Base-by-base conservation (phyloP, 169 alveolate genomes). In the Eimeria tenella region DNA sequence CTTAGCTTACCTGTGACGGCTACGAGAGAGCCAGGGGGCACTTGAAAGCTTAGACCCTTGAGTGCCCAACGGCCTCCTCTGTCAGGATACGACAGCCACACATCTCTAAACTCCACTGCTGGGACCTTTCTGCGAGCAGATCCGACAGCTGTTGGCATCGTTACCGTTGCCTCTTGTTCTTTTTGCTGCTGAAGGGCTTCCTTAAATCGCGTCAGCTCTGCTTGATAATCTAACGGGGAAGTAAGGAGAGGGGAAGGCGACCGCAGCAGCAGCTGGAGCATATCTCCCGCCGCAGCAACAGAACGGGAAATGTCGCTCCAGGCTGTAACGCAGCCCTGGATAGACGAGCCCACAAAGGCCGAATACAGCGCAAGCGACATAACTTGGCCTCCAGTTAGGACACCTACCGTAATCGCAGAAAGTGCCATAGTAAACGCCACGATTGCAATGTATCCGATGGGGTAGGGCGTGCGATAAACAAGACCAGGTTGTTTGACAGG, bases 251-350 rank as follows among this genome's bases (percentile, higher is more conserved):
- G 60, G 90, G 90, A 68, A 25, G 11, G 60, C 15, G 31, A 42
- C 56, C 82, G 82, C 53, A 82, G 86, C 42, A 68, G 92, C 65
- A 53, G 92, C 63, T 15, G 70, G n/a, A 62, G 90, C 56, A 90
- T 70, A 6, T 75, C 71, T 3, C 19, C 77, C 11, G 91, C 81
- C 1, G 62, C 81, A 13, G 89, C 94, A 55, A 74, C 82, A 9
- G 90, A 50, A 13, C 94, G 89, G 42, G 50, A 84, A 13, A 62
- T 23, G 25, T 90, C 94, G 15, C 94, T 62, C 55, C 81, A 90
- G 31, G 94, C 94, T 2, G 94, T 65, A 8, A 62, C 79, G 63
- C 89, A 81, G 68, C 94, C 94, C 65, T 90, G 94, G 53, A 90
- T 70, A 15, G 91, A 77, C 11, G 91, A 62, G 42, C 94, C 94